Evolutionary conservation across 345 rosid genomes (phyloP), one percentile per base, ranked within the genome.

Genomic region (Rubroshorea leprosula): DNA sequence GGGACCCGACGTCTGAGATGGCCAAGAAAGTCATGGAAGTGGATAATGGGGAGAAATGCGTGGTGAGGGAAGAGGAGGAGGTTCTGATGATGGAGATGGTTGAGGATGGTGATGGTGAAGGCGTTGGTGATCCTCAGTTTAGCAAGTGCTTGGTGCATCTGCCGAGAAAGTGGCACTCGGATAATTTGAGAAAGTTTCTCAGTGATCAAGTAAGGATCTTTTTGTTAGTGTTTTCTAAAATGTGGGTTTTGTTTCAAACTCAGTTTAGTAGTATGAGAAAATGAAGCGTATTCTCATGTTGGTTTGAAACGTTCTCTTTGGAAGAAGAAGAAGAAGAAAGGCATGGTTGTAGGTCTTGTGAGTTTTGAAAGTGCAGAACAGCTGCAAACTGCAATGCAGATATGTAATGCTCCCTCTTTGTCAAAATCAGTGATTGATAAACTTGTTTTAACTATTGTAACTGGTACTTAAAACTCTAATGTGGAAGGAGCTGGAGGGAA

Each of bases 1-100:
- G 98, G 98, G 98, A 92, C 60, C 98, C 97, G 26, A 92, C 97
- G 0, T 92, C 97, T 1, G 89, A 78, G 74, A 78, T 85, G 27
- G 95, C 84, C 0, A 88, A 86, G 83, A 85, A 83, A 77, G 79
- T 73, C 0, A 49, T 55, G 58, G 79, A 50, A 39, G 70, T 57
- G 55, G 74, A 63, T 49, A 72, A 65, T 50, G 73, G 60, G 9
- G 69, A 57, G 31, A 56, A 17, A 45, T 22, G 67, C 29, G 66
- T 54, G 13, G 72, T 18, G n/a, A 59, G 43, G 64, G 73, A 65
- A 35, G 74, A 58, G 2, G 74, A 62, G 56, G 72, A 72, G 13
- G 69, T 85, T 53, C 59, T 81, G 82, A 83, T 83, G 83, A 81
- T 86, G 23, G 93, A 85, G 63, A 50, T 63, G 66, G 71, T 74